Percentiles rank a stretch among this genome's conserved stretches.
phyloP scores from a whole-genome alignment of 2,329 filamentous ascomycete species.

The Colletotrichum caudatum region DNA sequence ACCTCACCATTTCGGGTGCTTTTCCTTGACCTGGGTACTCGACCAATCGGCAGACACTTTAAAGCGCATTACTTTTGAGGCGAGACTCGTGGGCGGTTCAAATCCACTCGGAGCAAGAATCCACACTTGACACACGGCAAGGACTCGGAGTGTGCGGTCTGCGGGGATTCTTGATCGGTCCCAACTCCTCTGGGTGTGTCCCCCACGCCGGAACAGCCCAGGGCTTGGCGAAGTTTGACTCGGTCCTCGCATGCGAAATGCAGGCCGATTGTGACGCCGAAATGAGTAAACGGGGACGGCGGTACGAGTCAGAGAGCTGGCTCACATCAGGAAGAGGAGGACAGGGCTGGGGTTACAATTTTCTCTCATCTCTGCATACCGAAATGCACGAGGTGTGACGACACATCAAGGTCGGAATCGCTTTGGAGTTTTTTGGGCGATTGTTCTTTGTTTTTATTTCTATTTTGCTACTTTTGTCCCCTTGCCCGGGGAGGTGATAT shows the following conservation, averaged over 20 bases:
- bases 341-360: not conserved
- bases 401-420: constrained; percentile 20
- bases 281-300: constrained; percentile 28
- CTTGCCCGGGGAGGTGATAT: constrained; percentile 4
- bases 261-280: constrained; percentile 30
- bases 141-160: constrained; percentile 13
- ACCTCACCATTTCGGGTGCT: not conserved
- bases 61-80: not conserved
- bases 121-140: constrained; percentile 21
- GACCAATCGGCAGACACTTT: not conserved
- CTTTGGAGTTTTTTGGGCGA: not conserved
- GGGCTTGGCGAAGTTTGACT: constrained; percentile 29
- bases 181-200: constrained; percentile 11
- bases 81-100: not conserved
- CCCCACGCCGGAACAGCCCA: constrained; percentile 27
- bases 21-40: not conserved
- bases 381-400: constrained; percentile 18
- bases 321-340: constrained; percentile 14
- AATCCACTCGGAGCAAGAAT: constrained; percentile 5
- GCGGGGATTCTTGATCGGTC: constrained; percentile 21
- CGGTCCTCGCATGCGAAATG: constrained; percentile 34
- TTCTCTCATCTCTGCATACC: constrained; percentile 23
- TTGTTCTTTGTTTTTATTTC: too few relatives aligned
- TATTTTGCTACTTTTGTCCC: too few relatives aligned
- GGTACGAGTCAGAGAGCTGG: constrained; percentile 33